These are phyloP conservation scores for Entomortierella beljakovae DNA, from an alignment of 192 early-diverging fungal genomes.

Conservation along the genomic window DNA sequence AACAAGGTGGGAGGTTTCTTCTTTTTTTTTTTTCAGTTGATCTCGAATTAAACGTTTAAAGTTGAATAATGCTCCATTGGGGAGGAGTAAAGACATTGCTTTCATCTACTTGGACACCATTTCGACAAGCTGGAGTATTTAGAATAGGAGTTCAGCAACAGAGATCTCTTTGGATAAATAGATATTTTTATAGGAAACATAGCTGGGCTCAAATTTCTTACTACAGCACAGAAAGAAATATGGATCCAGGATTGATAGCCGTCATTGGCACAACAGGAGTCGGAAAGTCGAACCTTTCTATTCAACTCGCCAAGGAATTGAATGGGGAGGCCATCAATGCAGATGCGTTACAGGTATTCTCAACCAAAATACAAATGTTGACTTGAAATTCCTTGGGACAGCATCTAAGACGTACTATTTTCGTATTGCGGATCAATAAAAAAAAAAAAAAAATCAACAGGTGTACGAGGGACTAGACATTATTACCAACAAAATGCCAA, in stretches of 20 bases:
- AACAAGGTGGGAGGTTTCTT: no score
- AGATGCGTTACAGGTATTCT: constrained; percentile 90
- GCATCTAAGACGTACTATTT: not conserved
- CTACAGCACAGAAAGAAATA: not conserved
- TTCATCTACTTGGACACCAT: not conserved
- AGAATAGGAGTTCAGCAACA: not conserved
- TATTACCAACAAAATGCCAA: constrained; percentile 93
- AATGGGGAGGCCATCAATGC: constrained; percentile 94
- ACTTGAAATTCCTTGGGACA: no score
- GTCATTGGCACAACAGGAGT: constrained; percentile 94
- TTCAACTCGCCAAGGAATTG: constrained; percentile 85
- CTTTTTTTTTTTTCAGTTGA: no score
- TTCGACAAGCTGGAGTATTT: not conserved
- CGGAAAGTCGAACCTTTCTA: constrained; percentile 95
- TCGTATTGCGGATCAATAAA: not conserved
- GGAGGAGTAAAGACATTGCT: constrained; percentile 9
- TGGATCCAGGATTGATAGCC: constrained; percentile 60
- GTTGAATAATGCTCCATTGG: constrained; percentile 20
- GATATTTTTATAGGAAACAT: no score
- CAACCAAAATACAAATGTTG: no score
- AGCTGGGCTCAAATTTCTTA: not conserved
- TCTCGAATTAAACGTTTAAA: not conserved
- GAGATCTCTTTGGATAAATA: not conserved
- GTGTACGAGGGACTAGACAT: constrained; percentile 94
- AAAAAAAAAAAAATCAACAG: constrained; percentile 50